A percentile compares a stretch with the other conserved stretches of the same genome.
Evolutionary conservation across 306 rosid genomes (phyloP).

Genomic region (Fragaria vesca): DNA sequence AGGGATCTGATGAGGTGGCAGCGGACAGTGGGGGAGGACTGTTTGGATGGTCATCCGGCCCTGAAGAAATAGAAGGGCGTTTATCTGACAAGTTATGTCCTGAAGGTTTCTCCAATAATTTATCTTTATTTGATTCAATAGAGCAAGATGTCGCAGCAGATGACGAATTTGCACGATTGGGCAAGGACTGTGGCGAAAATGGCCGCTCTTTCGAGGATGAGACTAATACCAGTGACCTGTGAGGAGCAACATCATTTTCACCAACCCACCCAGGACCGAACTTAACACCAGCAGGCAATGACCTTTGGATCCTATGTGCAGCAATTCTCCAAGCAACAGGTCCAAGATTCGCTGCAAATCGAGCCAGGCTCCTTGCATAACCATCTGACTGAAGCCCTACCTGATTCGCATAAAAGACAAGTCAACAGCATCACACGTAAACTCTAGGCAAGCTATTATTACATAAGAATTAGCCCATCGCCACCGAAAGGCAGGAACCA

Average conservation of each 20-base stretch:
- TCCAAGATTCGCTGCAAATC: slow-evolving; percentile 57
- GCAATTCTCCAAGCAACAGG: slow-evolving; percentile 57
- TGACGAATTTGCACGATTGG: slow-evolving; percentile 21
- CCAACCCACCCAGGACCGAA: slow-evolving; percentile 74
- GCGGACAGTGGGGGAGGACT: slow-evolving; percentile 28
- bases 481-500: slow-evolving; percentile 18
- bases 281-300: slow-evolving; percentile 41
- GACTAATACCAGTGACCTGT: slow-evolving; percentile 24
- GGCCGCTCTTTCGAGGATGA: slow-evolving; percentile 25
- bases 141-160: slow-evolving; percentile 22
- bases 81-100: slow-evolving; percentile 32
- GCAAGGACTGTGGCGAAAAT: slow-evolving; percentile 26
- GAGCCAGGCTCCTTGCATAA: slow-evolving; percentile 65
- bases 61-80: slow-evolving; percentile 27
- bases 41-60: slow-evolving; percentile 27
- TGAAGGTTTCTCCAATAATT: slow-evolving; percentile 27
- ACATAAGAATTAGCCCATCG: background rate
- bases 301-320: slow-evolving; percentile 47
- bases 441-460: background rate
- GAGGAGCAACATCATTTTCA: slow-evolving; percentile 46
- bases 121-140: slow-evolving; percentile 28
- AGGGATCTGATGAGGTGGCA: slow-evolving; percentile 29
- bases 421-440: slow-evolving; percentile 19
- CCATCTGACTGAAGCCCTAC: slow-evolving; percentile 62
- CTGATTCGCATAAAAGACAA: slow-evolving; percentile 39